A percentile compares a stretch with the other conserved stretches of the same genome.
These are phyloP conservation scores for Tylopilus intermedius DNA, from an alignment of 768 basidiomycete genomes.

Conservation along the genomic window DNA sequence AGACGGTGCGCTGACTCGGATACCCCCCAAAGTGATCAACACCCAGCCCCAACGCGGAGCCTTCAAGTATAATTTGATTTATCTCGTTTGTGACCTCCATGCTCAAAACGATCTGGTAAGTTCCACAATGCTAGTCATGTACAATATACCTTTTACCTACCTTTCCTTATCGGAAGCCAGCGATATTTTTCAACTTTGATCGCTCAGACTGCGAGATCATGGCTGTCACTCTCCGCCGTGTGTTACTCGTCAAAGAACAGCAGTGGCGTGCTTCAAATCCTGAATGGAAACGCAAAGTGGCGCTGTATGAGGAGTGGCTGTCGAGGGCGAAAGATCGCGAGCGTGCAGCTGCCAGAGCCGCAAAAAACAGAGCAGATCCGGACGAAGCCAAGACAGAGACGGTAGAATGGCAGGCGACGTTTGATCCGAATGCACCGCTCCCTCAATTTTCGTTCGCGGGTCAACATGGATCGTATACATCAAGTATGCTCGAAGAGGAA, in stretches of 20 bases:
- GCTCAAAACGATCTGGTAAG: conserved; percentile 50
- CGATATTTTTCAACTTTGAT: conserved; percentile 65
- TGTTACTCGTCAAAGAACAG: conserved; percentile 41
- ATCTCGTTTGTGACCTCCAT: conserved; percentile 56
- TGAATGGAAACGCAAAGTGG: conserved; percentile 48
- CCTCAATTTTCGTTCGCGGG: conserved; percentile 59
- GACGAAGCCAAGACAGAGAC: conserved; percentile 23
- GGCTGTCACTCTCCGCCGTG: conserved; percentile 34
- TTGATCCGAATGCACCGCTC: conserved; percentile 54
- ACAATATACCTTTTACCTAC: background rate
- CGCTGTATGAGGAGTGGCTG: conserved; percentile 49
- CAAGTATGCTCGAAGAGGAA: conserved; percentile 46
- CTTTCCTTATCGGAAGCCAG: conserved; percentile 40
- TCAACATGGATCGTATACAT: conserved; percentile 37
- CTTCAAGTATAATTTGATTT: conserved; percentile 44
- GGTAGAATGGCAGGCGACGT: conserved; percentile 46
- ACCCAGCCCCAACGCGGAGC: conserved; percentile 24
- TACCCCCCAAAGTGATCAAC: conserved; percentile 27
- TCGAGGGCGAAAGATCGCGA: conserved; percentile 44
- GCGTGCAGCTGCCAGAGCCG: conserved; percentile 36
- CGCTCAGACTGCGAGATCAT: conserved; percentile 55
- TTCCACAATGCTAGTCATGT: background rate
- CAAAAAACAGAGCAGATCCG: conserved; percentile 35
- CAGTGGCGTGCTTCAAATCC: conserved; percentile 44
- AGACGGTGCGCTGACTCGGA: conserved; percentile 31